A percentile compares a stretch with the other conserved stretches of the same genome.
Conservation (phyloP, 768 basidiomycete species). For the Suillus subluteus region DNA sequence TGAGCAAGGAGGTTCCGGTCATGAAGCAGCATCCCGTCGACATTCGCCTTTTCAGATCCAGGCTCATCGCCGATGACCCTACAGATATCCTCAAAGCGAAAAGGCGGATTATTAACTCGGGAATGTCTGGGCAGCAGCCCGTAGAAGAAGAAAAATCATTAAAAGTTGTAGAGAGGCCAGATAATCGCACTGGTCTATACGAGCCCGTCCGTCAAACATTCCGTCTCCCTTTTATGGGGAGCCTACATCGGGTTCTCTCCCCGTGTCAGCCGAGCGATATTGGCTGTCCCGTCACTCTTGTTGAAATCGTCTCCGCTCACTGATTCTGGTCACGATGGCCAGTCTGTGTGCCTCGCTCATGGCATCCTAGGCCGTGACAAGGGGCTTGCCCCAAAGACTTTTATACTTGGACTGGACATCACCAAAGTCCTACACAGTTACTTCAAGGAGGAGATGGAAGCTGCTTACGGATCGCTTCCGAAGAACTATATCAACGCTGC, state of each 20-base stretch:
- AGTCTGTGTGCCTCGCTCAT: neutral
- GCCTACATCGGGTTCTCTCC: conserved; percentile 1
- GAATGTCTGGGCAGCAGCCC: neutral
- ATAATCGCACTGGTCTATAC: conserved; percentile 3
- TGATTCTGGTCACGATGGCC: neutral
- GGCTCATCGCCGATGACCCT: neutral
- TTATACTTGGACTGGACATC: neutral
- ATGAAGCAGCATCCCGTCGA: conserved; percentile 7
- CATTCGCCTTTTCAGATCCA: neutral
- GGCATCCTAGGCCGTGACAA: conserved; percentile 7
- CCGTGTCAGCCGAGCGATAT: conserved; percentile 3
- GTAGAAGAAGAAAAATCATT: neutral
- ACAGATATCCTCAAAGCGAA: conserved; percentile 5
- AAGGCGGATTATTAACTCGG: neutral
- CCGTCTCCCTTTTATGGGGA: neutral
- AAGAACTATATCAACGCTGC: neutral
- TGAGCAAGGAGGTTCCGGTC: neutral
- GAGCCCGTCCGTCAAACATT: neutral
- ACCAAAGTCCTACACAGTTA: conserved; percentile 7
- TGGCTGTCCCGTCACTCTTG: neutral
- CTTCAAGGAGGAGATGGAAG: neutral
- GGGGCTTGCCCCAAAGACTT: neutral
- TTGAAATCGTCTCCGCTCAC: conserved; percentile 1
- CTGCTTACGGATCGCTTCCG: neutral
- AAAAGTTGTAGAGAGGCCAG: neutral